Evolutionary conservation across 129 eudicot genomes (phyloP).

Genomic region (Pseudognaphalium luteoalbum): DNA sequence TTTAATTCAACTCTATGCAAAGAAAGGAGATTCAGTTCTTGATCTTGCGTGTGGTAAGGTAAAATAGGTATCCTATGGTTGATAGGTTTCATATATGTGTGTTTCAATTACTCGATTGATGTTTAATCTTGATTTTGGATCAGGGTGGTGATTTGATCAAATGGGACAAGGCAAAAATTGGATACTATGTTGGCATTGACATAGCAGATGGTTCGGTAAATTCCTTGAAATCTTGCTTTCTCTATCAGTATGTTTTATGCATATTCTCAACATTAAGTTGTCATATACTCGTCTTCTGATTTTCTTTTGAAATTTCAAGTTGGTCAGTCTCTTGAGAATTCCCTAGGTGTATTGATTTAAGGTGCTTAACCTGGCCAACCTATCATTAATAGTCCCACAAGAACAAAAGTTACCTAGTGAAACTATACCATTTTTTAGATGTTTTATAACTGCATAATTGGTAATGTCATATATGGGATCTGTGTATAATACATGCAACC

Average conservation of each 20-base stretch:
- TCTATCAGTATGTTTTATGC: conserved; percentile 1
- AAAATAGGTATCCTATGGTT: conserved; percentile 23
- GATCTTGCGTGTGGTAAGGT: conserved; percentile 99
- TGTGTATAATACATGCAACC: too few species aligned
- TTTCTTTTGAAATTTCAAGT: background rate
- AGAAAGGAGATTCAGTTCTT: conserved; percentile 83
- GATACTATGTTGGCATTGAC: conserved; percentile 95
- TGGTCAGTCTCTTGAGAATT: background rate
- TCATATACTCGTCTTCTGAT: background rate
- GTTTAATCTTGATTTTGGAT: conserved; percentile 18
- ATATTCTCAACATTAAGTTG: background rate
- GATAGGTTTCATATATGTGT: conserved; percentile 4
- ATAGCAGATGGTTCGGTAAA: conserved; percentile 96
- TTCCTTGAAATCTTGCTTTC: conserved; percentile 7
- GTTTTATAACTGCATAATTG: too few species aligned
- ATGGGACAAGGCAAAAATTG: conserved; percentile 98
- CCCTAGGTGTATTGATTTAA: background rate
- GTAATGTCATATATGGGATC: too few species aligned
- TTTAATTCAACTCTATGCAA: conserved; percentile 84
- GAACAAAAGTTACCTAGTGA: too few species aligned
- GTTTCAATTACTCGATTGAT: conserved; percentile 11
- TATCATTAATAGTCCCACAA: background rate
- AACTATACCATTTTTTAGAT: too few species aligned
- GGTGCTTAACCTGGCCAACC: background rate
- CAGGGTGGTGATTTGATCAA: conserved; percentile 98